Base-by-base conservation (phyloP, 2,329 filamentous ascomycete species). In the Lasiodiplodia gonubiensis region DNA sequence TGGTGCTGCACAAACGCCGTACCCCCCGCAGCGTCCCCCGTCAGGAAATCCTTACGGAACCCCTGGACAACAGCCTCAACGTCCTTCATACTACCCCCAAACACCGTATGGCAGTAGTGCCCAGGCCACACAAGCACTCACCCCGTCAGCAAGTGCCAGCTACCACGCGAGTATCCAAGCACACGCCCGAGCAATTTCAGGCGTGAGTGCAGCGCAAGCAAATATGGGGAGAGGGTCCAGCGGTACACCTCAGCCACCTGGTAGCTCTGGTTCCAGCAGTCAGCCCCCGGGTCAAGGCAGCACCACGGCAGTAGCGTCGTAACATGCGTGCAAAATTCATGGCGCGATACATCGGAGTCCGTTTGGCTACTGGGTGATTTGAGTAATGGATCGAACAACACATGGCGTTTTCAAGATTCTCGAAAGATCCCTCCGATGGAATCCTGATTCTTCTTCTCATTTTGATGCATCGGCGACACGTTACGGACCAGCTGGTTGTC, bases 161-260 rank as follows among this genome's bases (percentile, higher is more conserved):
- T 53, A 63, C 46, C 59, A 63, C 14, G 59, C 59, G 3, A 63
- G 59, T 30, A 63, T 63, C n/a, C 60, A 68, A 30, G 52, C 73
- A 12, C 77, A 79, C 60, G 73, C 76, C 30, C 76, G 78, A 70
- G 77, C 77, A 8, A 74, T 77, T 39, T 76, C 78, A 55, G 77
- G 73, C 33, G 39, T 55, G 8, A 25, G 39, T 2, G 30, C 39
- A 49, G 48, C 48, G 14, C 77, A 73, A 68, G 76, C 78, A 59
- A 74, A 70, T 18, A 61, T 61, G 39, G 51, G 72, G 75, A 54
- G 74, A 75, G 67, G 76, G 72, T 11, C 59, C 8, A 78, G 76
- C 21, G 76, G 76, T 4, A 79, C 77, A 21, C 77, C 77, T 5
- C 77, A 79, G 67, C 77, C 77, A 11, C 72, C 75, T 1, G 64